phyloP scores from a whole-genome alignment of 345 rosid species.

The Citrus medica region DNA sequence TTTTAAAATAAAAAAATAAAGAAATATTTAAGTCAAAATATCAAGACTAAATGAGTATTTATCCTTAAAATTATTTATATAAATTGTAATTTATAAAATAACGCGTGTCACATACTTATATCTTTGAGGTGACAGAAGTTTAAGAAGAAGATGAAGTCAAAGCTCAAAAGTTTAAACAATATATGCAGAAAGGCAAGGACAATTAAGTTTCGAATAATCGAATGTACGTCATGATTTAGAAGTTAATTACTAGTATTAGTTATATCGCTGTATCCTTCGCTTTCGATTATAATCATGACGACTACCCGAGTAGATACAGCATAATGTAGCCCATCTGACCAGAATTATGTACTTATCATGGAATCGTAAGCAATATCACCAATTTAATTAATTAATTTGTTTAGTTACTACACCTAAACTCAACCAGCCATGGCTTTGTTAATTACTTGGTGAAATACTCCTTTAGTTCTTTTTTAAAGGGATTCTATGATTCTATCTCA shows the following conservation, averaged over 20 bases:
- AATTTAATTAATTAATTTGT: constrained; percentile 1
- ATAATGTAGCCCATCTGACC: constrained; percentile 11
- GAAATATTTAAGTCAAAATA: too few relatives aligned
- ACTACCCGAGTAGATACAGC: constrained; percentile 19
- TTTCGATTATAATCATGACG: constrained; percentile 26
- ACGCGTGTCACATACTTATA: background rate
- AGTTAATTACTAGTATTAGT: constrained; percentile 7
- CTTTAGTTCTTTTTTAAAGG: background rate
- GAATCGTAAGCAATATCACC: constrained; percentile 5
- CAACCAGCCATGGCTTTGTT: constrained; percentile 9
- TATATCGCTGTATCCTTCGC: constrained; percentile 16
- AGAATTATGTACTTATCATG: constrained; percentile 25
- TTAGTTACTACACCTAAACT: constrained; percentile 2
- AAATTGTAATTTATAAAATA: background rate
- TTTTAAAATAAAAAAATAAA: too few relatives aligned
- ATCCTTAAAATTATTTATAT: too few relatives aligned
- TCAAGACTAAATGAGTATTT: fast-evolving
- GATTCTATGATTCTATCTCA: constrained; percentile 10
- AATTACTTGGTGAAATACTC: background rate
- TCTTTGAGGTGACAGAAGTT: background rate
- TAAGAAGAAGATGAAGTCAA: constrained; percentile 1
- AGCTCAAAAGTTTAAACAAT: constrained; percentile 2
- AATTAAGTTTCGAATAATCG: background rate
- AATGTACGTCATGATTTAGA: constrained; percentile 15
- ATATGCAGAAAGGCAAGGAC: constrained; percentile 9